Base-by-base conservation (phyloP, 176 grass and related monocot species). In the Musa schizocarpa region DNA sequence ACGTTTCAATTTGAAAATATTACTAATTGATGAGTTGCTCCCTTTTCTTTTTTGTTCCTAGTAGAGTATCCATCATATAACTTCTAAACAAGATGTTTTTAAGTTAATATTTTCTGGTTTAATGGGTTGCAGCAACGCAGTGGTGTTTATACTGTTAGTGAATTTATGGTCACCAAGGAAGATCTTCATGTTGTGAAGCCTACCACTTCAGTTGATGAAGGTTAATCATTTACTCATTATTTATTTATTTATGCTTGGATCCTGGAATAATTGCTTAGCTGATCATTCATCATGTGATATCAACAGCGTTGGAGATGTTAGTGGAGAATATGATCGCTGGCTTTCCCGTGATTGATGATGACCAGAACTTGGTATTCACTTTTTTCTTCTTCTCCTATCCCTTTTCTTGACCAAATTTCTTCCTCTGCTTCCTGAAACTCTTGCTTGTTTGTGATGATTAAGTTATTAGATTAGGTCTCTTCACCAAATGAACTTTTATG, bases 301-400 rank as follows among this genome's bases (percentile, higher is more conserved):
- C 27, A 6, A 29, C 83, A 96, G 92, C 89, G 1, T 78, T 96
- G 0, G 87, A 96, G 76, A 52, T 78, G 79, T 81, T 96, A 65
- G 92, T 96, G 79, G 50, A 90, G 51, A 26, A 90, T 81, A 89
- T 83, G 75, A 86, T 96, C 19, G 84, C 89, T 22, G 89, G 92
- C 62, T 92, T 96, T 72, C 92, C 92, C 53, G 92, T 96, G 23
- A 74, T 92, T 76, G 87, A 92, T 80, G 92, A 96, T 24, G 52
- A 86, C 59, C 82, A 87, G 83, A 88, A 82, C 13, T 79, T 96
- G 85, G 92, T 92, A 65, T 79, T 81, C 83, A 29, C 23, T 21
- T 11, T 74, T 62, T 26, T 9, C 57, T 59, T 19, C 17, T 62
- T 83, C 53, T 11, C 26, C 12, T 34, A 55, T 69, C 69, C 17